Conservation (phyloP, 352 stramenopile species). For the Thraustochytrium sp. region DNA sequence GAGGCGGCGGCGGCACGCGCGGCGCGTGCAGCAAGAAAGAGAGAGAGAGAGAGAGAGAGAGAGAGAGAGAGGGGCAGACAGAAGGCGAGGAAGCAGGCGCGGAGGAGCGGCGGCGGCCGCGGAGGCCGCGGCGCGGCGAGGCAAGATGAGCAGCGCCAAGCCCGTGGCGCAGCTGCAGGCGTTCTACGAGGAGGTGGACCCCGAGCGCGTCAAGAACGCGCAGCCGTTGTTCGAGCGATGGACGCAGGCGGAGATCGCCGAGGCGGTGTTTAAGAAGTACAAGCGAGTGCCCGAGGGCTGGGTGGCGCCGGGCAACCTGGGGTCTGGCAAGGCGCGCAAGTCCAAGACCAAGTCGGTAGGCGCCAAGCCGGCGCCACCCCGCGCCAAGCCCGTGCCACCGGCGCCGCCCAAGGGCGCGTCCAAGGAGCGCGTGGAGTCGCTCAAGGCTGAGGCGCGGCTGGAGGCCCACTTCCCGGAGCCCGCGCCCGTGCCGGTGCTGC, state of each 20-base stretch:
- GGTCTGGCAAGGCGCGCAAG: not conserved
- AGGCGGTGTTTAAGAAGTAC: slow-evolving; percentile 28
- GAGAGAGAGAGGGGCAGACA: too few relatives aligned
- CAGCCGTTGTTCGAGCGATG: slow-evolving; percentile 20
- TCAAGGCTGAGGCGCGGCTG: not conserved
- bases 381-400: not conserved
- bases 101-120: too few relatives aligned
- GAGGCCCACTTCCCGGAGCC: not conserved
- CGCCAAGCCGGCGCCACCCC: not conserved
- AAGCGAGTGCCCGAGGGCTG: not conserved
- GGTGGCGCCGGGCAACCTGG: not conserved
- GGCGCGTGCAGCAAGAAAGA: too few relatives aligned
- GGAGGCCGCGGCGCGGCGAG: too few relatives aligned
- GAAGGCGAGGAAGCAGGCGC: too few relatives aligned
- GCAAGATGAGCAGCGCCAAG: not conserved
- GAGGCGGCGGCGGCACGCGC: too few relatives aligned
- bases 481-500: not conserved
- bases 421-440: slow-evolving; percentile 17
- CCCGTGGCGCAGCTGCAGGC: not conserved
- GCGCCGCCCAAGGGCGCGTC: not conserved
- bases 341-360: not conserved
- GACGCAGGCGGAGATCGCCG: not conserved
- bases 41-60: too few relatives aligned
- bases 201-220: slow-evolving; percentile 3
- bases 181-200: slow-evolving; percentile 26